Conservation (phyloP, 352 stramenopile species). For the Phytophthora colocasiae region DNA sequence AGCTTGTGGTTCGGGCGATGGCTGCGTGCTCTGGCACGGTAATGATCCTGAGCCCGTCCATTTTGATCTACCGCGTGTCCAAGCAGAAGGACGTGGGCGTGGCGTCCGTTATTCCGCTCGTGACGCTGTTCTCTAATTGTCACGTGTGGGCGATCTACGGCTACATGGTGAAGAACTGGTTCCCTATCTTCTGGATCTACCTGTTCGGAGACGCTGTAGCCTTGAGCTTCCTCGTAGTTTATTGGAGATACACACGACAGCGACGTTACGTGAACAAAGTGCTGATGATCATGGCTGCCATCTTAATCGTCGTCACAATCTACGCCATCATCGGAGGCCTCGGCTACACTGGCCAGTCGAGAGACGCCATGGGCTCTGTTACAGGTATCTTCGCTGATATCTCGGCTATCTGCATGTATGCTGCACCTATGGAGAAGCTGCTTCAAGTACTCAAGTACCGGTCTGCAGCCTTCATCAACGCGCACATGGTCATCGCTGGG, state of each 20-base stretch:
- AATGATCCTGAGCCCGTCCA: constrained; percentile 59
- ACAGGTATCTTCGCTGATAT: constrained; percentile 38
- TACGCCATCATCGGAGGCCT: constrained; percentile 36
- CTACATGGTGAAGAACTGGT: constrained; percentile 46
- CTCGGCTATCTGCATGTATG: constrained; percentile 35
- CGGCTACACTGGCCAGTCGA: constrained; percentile 38
- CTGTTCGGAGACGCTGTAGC: constrained; percentile 37
- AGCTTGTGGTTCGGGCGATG: constrained; percentile 39
- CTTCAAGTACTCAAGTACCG: constrained; percentile 36
- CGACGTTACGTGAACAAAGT: constrained; percentile 31
- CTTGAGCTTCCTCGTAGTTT: constrained; percentile 34
- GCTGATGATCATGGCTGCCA: constrained; percentile 16
- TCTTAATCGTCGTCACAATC: constrained; percentile 31
- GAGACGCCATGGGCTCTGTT: constrained; percentile 16
- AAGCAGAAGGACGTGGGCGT: constrained; percentile 47
- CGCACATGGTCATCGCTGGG: constrained; percentile 32
- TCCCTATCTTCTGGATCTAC: constrained; percentile 57
- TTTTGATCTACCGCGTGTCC: constrained; percentile 39
- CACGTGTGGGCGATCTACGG: constrained; percentile 49
- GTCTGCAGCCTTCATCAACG: constrained; percentile 31
- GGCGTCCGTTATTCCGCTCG: constrained; percentile 62
- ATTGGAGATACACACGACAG: constrained; percentile 38
- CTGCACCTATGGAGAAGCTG: constrained; percentile 32
- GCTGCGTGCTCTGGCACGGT: constrained; percentile 38
- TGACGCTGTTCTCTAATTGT: constrained; percentile 54